These are phyloP conservation scores for Cucurbita maxima DNA, from an alignment of 306 rosid genomes.

Conservation along the genomic window DNA sequence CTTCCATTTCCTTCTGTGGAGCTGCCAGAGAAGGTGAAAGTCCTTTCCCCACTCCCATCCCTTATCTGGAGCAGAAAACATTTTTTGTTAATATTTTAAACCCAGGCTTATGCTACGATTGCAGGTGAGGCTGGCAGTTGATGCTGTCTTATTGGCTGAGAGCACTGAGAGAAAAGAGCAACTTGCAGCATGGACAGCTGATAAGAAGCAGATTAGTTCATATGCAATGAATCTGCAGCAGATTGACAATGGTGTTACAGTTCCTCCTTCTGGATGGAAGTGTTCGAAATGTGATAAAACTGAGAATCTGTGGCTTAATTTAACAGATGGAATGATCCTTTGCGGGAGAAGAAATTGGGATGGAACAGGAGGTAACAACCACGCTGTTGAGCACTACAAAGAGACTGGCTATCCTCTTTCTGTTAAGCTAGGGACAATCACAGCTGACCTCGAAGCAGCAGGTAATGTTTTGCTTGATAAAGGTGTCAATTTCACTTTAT, in stretches of 20 bases:
- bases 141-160: constrained; percentile 62
- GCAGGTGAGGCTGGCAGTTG: constrained; percentile 89
- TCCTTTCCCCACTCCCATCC: neutral
- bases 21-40: constrained; percentile 84
- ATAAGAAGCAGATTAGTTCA: constrained; percentile 43
- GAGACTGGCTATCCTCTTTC: constrained; percentile 83
- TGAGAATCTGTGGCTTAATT: constrained; percentile 88
- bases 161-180: constrained; percentile 85
- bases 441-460: constrained; percentile 94
- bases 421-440: constrained; percentile 88
- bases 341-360: constrained; percentile 97
- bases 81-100: neutral
- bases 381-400: constrained; percentile 71
- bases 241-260: constrained; percentile 56
- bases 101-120: neutral
- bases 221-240: constrained; percentile 62
- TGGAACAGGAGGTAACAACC: constrained; percentile 92
- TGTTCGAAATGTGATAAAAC: constrained; percentile 79
- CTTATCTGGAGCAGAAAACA: neutral
- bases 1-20: constrained; percentile 95
- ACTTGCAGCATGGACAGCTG: constrained; percentile 90
- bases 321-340: constrained; percentile 75
- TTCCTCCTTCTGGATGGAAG: constrained; percentile 90
- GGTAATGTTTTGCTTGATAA: constrained; percentile 34
- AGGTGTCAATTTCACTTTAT: neutral